A percentile compares a stretch with the other conserved stretches of the same genome.
These are phyloP conservation scores for Sonneratia caseolaris DNA, from an alignment of 345 rosid genomes.

Conservation along the genomic window DNA sequence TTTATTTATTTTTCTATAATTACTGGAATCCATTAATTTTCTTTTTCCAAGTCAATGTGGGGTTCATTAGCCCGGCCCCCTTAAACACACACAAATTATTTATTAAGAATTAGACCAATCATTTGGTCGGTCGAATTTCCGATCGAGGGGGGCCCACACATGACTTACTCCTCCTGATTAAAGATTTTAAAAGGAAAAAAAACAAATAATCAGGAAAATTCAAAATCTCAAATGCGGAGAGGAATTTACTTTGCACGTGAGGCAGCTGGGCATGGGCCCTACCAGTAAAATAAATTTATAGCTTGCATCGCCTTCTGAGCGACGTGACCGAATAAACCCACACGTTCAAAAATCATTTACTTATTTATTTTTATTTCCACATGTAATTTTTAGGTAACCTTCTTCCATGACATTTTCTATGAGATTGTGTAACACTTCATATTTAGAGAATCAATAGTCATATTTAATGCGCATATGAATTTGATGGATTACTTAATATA, in stretches of 20 bases:
- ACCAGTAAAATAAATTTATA: not conserved
- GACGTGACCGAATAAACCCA: conserved; percentile 4
- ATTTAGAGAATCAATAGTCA: no score
- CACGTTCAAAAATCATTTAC: not conserved
- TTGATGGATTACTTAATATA: no score
- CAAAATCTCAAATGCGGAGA: not conserved
- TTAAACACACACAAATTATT: not conserved
- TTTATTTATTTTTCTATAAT: no score
- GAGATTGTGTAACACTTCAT: no score
- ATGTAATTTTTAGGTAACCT: not conserved
- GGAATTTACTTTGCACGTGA: no score
- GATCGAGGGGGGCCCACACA: not conserved
- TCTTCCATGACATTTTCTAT: not conserved
- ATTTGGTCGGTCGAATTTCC: not conserved
- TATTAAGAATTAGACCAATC: not conserved
- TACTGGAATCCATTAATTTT: no score
- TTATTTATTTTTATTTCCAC: no score
- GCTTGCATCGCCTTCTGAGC: not conserved
- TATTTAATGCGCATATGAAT: no score
- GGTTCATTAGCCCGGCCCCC: not conserved
- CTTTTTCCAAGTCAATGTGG: not conserved
- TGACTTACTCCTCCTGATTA: not conserved
- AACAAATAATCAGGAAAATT: not conserved
- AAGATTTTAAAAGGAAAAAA: no score
- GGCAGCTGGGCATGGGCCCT: not conserved